phyloP scores from a whole-genome alignment of 169 alveolate species.

The Babesia sp. region DNA sequence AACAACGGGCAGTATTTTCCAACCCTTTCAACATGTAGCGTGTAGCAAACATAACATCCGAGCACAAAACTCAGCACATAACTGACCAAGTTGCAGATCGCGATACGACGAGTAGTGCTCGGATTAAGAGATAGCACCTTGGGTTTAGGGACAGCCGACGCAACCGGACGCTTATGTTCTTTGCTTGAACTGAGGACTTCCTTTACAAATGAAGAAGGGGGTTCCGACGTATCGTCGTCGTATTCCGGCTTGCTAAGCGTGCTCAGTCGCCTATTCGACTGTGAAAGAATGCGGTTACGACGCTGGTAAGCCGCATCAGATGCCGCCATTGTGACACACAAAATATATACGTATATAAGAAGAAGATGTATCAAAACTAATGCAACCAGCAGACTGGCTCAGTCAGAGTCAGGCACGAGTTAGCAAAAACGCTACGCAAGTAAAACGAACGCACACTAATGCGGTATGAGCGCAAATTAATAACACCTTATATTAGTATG shows the following conservation, averaged over 20 bases:
- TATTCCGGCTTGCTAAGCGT: slow-evolving; percentile 50
- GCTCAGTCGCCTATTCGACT: slow-evolving; percentile 46
- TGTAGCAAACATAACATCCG: slow-evolving; percentile 54
- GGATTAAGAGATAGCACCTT: slow-evolving; percentile 13
- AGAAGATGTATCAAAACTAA: too few species aligned
- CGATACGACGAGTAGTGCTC: slow-evolving; percentile 22
- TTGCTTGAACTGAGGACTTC: slow-evolving; percentile 10
- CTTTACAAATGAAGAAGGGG: slow-evolving; percentile 12
- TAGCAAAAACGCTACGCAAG: too few species aligned
- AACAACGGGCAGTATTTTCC: slow-evolving; percentile 34
- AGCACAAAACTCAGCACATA: slow-evolving; percentile 21
- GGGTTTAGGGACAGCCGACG: neutral
- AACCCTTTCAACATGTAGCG: slow-evolving; percentile 22
- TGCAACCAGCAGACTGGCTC: too few species aligned
- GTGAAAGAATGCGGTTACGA: slow-evolving; percentile 48
- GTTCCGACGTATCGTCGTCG: slow-evolving; percentile 59
- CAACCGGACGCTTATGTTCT: neutral
- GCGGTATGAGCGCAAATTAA: neutral
- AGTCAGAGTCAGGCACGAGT: too few species aligned
- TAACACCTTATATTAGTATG: neutral
- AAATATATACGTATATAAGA: too few species aligned
- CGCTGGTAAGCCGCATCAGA: slow-evolving; percentile 61
- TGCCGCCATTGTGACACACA: slow-evolving; percentile 3
- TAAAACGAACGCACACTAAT: neutral
- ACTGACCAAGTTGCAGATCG: slow-evolving; percentile 26